Conservation (phyloP, 2,329 filamentous ascomycete species). For the Cladosporium oxysporum region DNA sequence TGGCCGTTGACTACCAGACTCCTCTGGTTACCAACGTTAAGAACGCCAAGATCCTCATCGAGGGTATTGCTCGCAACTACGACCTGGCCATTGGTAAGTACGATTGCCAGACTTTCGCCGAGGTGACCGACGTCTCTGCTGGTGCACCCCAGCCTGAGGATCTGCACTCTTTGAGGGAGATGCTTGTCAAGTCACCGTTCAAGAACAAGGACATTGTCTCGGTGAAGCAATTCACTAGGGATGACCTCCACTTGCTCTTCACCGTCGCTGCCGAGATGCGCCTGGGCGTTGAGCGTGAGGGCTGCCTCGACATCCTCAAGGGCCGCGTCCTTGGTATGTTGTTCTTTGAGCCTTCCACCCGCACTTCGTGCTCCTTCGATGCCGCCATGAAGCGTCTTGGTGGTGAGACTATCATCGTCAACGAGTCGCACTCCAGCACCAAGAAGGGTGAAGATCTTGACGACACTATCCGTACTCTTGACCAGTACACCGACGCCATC, state of each 20-base stretch:
- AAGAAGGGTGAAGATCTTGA: constrained; percentile 93
- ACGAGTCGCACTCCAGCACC: constrained; percentile 82
- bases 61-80: constrained; percentile 88
- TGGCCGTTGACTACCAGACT: constrained; percentile 98
- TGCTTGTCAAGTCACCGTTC: constrained; percentile 80
- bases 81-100: constrained; percentile 78
- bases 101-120: constrained; percentile 82
- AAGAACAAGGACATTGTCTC: constrained; percentile 88
- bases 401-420: constrained; percentile 78
- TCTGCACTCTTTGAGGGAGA: constrained; percentile 60
- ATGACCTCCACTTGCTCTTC: constrained; percentile 90
- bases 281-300: constrained; percentile 87
- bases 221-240: constrained; percentile 83
- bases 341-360: constrained; percentile 97
- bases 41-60: constrained; percentile 95
- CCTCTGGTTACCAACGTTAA: constrained; percentile 98
- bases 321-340: constrained; percentile 85
- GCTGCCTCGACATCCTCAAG: constrained; percentile 81
- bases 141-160: constrained; percentile 48
- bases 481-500: constrained; percentile 91
- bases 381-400: constrained; percentile 98
- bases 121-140: constrained; percentile 37
- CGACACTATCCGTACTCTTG: constrained; percentile 90
- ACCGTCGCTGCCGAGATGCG: constrained; percentile 98
- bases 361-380: constrained; percentile 94